A percentile compares a stretch with the other conserved stretches of the same genome.
Conservation (phyloP, 768 basidiomycete species). For the Calvatia gigantea region DNA sequence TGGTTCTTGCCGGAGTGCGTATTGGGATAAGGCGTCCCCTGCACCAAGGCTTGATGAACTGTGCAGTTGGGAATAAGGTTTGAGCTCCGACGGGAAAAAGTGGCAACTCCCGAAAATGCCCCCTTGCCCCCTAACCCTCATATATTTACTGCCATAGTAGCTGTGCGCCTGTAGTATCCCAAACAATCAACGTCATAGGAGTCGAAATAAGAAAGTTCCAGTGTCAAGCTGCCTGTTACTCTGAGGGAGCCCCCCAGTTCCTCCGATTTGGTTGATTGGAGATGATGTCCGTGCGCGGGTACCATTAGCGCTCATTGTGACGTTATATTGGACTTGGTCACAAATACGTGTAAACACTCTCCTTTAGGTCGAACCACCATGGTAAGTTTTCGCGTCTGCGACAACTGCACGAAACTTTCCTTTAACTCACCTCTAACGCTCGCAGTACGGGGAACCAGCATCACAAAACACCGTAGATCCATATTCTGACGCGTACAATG, state of each 20-base stretch:
- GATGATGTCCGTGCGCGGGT: slow-evolving; percentile 5
- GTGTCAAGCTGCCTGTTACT: neutral
- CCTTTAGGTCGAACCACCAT: slow-evolving; percentile 60
- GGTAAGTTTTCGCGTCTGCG: slow-evolving; percentile 42
- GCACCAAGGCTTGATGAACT: slow-evolving; percentile 62
- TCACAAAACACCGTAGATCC: slow-evolving; percentile 63
- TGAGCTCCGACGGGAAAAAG: slow-evolving; percentile 32
- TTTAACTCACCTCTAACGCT: slow-evolving; percentile 15
- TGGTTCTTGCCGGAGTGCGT: slow-evolving; percentile 59
- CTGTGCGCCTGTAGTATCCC: neutral
- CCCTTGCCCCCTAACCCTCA: neutral
- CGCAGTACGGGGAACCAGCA: slow-evolving; percentile 63
- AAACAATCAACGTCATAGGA: neutral
- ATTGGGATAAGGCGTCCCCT: slow-evolving; percentile 42
- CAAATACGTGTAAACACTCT: slow-evolving; percentile 45
- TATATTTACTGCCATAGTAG: neutral
- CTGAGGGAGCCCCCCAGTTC: neutral
- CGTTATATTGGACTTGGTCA: slow-evolving; percentile 13
- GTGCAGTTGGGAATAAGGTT: slow-evolving; percentile 49
- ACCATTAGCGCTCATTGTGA: slow-evolving; percentile 16
- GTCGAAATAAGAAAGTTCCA: neutral
- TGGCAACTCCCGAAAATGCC: neutral
- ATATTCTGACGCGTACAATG: slow-evolving; percentile 80
- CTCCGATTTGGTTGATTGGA: neutral
- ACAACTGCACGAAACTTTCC: slow-evolving; percentile 6